phyloP scores from a whole-genome alignment of 2,329 filamentous ascomycete genomes.

The Sarocladium brachiariae region DNA sequence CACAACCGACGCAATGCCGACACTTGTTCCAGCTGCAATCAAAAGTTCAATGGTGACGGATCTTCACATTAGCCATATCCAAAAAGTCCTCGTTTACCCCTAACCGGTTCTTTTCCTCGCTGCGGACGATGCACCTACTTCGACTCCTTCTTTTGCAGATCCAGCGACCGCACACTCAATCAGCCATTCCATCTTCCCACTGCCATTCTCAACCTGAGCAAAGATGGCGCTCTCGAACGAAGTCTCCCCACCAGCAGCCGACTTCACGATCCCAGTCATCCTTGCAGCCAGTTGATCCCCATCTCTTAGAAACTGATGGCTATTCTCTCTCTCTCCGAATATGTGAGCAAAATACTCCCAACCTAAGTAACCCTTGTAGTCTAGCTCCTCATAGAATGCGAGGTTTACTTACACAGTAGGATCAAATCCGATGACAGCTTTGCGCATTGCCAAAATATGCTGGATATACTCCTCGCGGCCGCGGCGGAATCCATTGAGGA shows the following conservation, averaged over 20 bases:
- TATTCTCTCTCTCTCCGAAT: neutral
- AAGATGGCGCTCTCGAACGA: constrained; percentile 5
- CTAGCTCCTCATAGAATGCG: neutral
- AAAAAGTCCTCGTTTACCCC: too few species aligned
- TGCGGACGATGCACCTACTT: too few species aligned
- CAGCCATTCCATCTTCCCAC: constrained; percentile 8
- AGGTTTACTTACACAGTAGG: neutral
- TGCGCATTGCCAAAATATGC: neutral
- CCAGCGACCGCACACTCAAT: constrained; percentile 3
- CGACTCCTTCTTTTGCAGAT: too few species aligned
- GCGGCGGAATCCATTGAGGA: neutral
- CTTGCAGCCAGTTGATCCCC: constrained; percentile 5
- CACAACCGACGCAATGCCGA: too few species aligned
- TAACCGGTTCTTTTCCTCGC: too few species aligned
- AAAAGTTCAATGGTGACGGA: too few species aligned
- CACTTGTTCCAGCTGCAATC: too few species aligned
- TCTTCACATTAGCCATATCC: too few species aligned
- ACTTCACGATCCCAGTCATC: constrained; percentile 1
- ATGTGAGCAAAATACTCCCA: too few species aligned
- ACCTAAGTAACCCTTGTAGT: too few species aligned
- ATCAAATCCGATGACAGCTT: neutral
- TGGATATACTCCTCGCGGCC: neutral
- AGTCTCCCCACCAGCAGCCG: neutral
- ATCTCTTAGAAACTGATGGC: constrained; percentile 2
- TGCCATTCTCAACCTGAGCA: constrained; percentile 1